Conservation (phyloP, 2,329 filamentous ascomycete species). For the Elsinoe arachidis region DNA sequence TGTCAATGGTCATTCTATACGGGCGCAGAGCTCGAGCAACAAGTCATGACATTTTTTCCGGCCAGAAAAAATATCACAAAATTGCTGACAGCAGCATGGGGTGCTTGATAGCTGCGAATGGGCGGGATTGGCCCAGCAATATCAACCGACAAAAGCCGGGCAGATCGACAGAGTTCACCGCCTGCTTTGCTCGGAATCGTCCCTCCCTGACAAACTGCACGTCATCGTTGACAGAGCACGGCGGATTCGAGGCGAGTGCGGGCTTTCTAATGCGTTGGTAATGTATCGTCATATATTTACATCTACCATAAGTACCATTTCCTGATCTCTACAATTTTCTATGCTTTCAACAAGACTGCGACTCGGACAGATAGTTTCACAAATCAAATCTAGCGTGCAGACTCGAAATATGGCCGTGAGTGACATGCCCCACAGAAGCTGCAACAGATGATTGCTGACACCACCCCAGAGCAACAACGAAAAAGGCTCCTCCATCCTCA, state of each 20-base stretch:
- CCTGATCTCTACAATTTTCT: not conserved
- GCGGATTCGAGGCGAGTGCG: not conserved
- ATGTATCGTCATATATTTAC: slow-evolving; percentile 8
- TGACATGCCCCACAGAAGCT: not conserved
- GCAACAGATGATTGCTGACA: not conserved
- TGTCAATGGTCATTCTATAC: too few relatives aligned
- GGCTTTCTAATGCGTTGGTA: slow-evolving; percentile 10
- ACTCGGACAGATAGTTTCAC: slow-evolving; percentile 8
- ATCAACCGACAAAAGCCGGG: not conserved
- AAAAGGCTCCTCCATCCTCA: slow-evolving; percentile 50
- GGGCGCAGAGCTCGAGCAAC: too few relatives aligned
- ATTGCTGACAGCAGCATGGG: too few relatives aligned
- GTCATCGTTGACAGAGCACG: slow-evolving; percentile 5
- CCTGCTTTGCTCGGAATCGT: not conserved
- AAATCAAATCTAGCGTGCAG: not conserved
- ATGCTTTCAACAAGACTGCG: slow-evolving; percentile 2
- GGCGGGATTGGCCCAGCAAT: too few relatives aligned
- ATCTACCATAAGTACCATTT: not conserved
- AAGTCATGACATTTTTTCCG: too few relatives aligned
- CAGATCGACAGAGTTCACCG: slow-evolving; percentile 11
- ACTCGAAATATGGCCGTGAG: slow-evolving; percentile 15
- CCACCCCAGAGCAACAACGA: slow-evolving; percentile 17
- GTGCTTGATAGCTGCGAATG: too few relatives aligned
- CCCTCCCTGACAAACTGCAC: slow-evolving; percentile 1
- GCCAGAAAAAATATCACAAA: too few relatives aligned